These are phyloP conservation scores for Pterothamnion heteromorphum DNA, from an alignment of 31 red algal genomes.

Conservation along the genomic window DNA sequence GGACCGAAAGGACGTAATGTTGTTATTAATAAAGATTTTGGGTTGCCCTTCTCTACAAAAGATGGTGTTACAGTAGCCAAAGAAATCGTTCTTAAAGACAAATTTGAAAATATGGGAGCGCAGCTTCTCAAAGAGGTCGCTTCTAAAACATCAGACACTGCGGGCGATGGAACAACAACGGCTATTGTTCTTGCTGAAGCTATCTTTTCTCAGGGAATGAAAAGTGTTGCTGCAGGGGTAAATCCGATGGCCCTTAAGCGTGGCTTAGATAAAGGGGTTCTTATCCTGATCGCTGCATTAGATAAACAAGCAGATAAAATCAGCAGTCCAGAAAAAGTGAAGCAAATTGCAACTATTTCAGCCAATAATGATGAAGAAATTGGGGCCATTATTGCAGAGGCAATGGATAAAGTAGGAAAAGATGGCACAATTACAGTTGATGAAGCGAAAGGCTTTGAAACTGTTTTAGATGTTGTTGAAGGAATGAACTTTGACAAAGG, in stretches of 20 bases:
- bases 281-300: slow-evolving; percentile 45
- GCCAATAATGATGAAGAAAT: slow-evolving; percentile 67
- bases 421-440: slow-evolving; percentile 62
- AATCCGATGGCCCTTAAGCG: slow-evolving; percentile 80
- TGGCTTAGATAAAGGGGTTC: slow-evolving; percentile 64
- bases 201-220: slow-evolving; percentile 68
- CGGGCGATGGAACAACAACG: slow-evolving; percentile 74
- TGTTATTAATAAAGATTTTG: slow-evolving; percentile 64
- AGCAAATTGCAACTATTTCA: slow-evolving; percentile 68
- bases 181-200: slow-evolving; percentile 71
- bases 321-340: slow-evolving; percentile 59
- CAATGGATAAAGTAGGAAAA: slow-evolving; percentile 69
- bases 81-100: slow-evolving; percentile 70
- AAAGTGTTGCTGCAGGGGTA: slow-evolving; percentile 74
- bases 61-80: slow-evolving; percentile 74
- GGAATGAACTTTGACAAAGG: slow-evolving; percentile 65
- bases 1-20: slow-evolving; percentile 71
- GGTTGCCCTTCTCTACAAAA: slow-evolving; percentile 67
- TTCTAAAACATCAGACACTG: slow-evolving; percentile 64
- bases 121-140: slow-evolving; percentile 67
- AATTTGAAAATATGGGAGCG: slow-evolving; percentile 77
- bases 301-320: slow-evolving; percentile 50
- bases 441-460: slow-evolving; percentile 49
- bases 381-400: slow-evolving; percentile 68
- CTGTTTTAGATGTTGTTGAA: slow-evolving; percentile 62